phyloP scores from a whole-genome alignment of 306 rosid genomes.

The Morella rubra region DNA sequence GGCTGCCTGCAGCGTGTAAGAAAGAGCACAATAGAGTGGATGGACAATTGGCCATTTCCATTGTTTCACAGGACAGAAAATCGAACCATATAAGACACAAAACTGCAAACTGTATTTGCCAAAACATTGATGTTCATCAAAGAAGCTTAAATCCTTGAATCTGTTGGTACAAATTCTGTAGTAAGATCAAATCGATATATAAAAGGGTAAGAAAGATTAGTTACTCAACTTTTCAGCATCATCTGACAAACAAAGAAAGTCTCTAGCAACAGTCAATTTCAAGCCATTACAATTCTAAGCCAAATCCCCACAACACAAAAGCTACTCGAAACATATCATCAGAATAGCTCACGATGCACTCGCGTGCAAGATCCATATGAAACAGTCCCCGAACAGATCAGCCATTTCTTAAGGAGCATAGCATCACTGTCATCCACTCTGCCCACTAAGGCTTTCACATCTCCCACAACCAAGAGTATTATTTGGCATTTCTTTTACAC shows the following conservation, averaged over 20 bases:
- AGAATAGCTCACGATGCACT: neutral
- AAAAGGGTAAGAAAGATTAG: neutral
- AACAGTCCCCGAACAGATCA: neutral
- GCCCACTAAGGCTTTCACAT: slow-evolving; percentile 20
- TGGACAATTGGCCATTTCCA: neutral
- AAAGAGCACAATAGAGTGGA: too few relatives aligned
- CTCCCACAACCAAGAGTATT: slow-evolving; percentile 10
- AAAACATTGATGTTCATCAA: neutral
- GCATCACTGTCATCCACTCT: neutral
- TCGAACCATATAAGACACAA: neutral
- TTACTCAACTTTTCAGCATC: neutral
- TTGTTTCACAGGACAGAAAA: neutral
- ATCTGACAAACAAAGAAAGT: neutral
- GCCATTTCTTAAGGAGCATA: neutral
- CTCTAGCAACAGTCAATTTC: neutral
- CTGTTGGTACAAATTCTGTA: neutral
- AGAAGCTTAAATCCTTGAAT: neutral
- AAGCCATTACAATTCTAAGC: neutral
- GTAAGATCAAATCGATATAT: neutral
- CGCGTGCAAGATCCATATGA: slow-evolving; percentile 3
- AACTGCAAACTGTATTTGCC: neutral
- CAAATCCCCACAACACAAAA: slow-evolving; percentile 6
- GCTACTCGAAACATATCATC: neutral
- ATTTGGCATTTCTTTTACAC: slow-evolving; percentile 13
- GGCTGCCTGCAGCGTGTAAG: too few relatives aligned